A percentile compares a stretch with the other conserved stretches of the same genome.
Conservation (phyloP, 495 filamentous ascomycete species). For the Penicillium cosmopolitanum region DNA sequence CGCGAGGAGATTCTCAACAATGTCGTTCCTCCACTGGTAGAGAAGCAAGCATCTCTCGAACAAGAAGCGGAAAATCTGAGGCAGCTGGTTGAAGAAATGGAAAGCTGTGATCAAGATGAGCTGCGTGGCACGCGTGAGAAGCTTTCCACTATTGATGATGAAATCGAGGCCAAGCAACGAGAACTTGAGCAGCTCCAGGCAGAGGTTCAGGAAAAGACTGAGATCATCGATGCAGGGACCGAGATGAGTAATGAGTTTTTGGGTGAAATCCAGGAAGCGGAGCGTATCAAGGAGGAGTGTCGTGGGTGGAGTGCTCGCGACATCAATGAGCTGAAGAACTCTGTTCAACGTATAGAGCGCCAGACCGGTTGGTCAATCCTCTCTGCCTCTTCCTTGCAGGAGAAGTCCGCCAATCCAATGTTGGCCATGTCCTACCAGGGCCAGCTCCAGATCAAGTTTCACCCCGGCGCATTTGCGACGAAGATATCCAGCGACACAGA, state of each 20-base stretch:
- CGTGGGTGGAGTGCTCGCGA: conserved; percentile 86
- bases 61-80: conserved; percentile 67
- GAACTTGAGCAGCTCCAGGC: conserved; percentile 65
- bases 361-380: conserved; percentile 78
- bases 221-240: conserved; percentile 58
- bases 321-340: conserved; percentile 71
- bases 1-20: conserved; percentile 67
- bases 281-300: conserved; percentile 82
- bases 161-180: conserved; percentile 68
- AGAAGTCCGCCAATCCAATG: conserved; percentile 45
- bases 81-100: conserved; percentile 72
- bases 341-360: conserved; percentile 68
- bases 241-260: conserved; percentile 69
- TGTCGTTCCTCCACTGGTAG: conserved; percentile 64
- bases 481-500: conserved; percentile 20
- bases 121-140: conserved; percentile 67
- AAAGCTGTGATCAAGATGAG: conserved; percentile 77
- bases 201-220: conserved; percentile 65
- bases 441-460: conserved; percentile 78
- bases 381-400: conserved; percentile 52
- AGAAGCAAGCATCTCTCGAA: conserved; percentile 62
- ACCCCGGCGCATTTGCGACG: conserved; percentile 61
- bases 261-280: conserved; percentile 79
- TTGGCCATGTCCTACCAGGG: conserved; percentile 79
- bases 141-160: conserved; percentile 64